Conservation (phyloP, 257 asterid genomes). For the Fraxinus quadrangulata region DNA sequence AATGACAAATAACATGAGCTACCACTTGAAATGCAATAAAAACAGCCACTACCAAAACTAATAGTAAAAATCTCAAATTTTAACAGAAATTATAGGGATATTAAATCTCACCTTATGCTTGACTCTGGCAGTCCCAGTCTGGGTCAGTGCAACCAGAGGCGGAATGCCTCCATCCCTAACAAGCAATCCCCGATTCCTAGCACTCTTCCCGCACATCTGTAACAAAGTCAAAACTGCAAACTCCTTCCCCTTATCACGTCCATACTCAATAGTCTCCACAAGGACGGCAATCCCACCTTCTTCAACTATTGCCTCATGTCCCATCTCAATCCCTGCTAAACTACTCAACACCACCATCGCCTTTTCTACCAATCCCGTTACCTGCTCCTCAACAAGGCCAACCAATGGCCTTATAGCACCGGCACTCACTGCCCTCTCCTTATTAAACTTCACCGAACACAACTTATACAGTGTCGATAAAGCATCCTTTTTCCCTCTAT, state of each 20-base stretch:
- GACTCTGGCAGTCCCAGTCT: neutral
- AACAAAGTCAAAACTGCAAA: neutral
- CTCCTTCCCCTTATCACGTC: conserved; percentile 2
- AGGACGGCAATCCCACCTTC: neutral
- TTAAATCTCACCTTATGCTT: neutral
- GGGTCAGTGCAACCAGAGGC: neutral
- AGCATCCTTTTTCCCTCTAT: conserved; percentile 28
- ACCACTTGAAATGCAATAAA: neutral
- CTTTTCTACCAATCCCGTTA: neutral
- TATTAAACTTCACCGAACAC: neutral
- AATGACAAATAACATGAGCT: neutral
- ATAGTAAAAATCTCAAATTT: neutral
- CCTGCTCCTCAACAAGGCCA: neutral
- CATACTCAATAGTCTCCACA: conserved; percentile 1
- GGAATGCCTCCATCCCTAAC: neutral
- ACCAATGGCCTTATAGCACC: neutral
- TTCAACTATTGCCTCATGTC: neutral
- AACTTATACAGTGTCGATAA: neutral
- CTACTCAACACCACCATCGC: conserved; percentile 2
- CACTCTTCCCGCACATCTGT: conserved; percentile 1
- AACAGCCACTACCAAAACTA: neutral
- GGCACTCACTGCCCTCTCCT: neutral
- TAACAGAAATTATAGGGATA: neutral
- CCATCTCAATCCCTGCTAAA: neutral
- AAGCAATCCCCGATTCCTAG: neutral